These are phyloP conservation scores for Malus orientalis DNA, from an alignment of 306 rosid species.

Conservation along the genomic window DNA sequence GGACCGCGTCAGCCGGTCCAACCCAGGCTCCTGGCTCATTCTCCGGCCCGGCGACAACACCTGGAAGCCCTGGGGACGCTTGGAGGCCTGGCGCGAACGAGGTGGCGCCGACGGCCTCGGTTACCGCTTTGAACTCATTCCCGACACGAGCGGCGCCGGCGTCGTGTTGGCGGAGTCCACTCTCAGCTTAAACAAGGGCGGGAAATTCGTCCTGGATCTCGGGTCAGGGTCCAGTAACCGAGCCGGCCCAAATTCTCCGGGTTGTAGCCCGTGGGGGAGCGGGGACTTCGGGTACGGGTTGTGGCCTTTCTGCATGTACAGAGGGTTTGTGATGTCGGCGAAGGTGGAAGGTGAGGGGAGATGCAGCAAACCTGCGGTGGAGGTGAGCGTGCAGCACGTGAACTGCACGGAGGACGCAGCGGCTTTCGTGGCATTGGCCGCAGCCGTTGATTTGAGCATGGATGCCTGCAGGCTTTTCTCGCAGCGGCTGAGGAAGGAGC, in stretches of 20 bases:
- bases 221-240: constrained; percentile 40
- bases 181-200: constrained; percentile 40
- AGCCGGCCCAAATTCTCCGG: constrained; percentile 46
- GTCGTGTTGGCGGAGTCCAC: constrained; percentile 66
- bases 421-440: constrained; percentile 43
- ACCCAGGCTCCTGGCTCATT: constrained; percentile 45
- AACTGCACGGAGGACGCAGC: constrained; percentile 47
- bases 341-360: constrained; percentile 33
- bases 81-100: constrained; percentile 47
- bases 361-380: constrained; percentile 32
- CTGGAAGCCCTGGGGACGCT: constrained; percentile 50
- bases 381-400: constrained; percentile 46
- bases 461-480: constrained; percentile 41
- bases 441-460: constrained; percentile 43
- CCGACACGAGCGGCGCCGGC: constrained; percentile 6
- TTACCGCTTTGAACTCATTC: constrained; percentile 35
- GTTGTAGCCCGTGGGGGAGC: constrained; percentile 62
- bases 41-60: constrained; percentile 43
- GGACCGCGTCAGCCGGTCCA: constrained; percentile 45
- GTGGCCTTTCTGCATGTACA: constrained; percentile 72
- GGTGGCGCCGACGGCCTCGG: constrained; percentile 36
- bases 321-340: constrained; percentile 47
- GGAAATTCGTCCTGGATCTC: constrained; percentile 35
- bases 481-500: constrained; percentile 31
- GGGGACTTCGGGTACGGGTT: constrained; percentile 69